phyloP scores from a whole-genome alignment of 208 protist species.

The Leishmania turanica region DNA sequence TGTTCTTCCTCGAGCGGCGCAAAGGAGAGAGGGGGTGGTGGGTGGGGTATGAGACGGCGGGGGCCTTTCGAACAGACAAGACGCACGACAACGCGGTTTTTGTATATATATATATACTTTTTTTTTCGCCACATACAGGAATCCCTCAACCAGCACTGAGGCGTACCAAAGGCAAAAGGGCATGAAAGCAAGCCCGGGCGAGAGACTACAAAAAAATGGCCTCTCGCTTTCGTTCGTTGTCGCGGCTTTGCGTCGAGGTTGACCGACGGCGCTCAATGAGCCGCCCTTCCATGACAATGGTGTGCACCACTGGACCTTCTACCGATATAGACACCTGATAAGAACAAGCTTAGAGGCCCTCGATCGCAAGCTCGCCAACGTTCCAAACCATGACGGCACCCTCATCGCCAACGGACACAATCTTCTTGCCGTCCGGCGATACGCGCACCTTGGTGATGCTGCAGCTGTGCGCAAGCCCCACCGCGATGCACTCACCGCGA shows the following conservation, averaged over 20 bases:
- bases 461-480: slow-evolving; percentile 93
- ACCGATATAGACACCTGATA: neutral
- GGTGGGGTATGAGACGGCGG: no score
- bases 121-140: neutral
- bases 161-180: neutral
- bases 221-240: neutral
- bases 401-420: slow-evolving; percentile 94
- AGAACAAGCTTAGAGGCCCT: slow-evolving; percentile 21
- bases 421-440: slow-evolving; percentile 85
- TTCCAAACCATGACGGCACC: slow-evolving; percentile 95
- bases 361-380: slow-evolving; percentile 56
- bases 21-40: neutral
- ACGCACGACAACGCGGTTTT: neutral
- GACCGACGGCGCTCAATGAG: neutral
- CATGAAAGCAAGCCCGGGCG: neutral
- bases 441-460: slow-evolving; percentile 93
- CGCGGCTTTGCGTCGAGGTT: neutral
- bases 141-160: neutral
- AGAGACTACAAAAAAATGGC: neutral
- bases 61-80: neutral
- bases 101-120: no score
- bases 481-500: slow-evolving; percentile 81
- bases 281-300: neutral
- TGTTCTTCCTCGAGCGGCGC: neutral
- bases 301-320: neutral